These are phyloP conservation scores for Populus nigra DNA, from an alignment of 345 rosid genomes.

Conservation along the genomic window DNA sequence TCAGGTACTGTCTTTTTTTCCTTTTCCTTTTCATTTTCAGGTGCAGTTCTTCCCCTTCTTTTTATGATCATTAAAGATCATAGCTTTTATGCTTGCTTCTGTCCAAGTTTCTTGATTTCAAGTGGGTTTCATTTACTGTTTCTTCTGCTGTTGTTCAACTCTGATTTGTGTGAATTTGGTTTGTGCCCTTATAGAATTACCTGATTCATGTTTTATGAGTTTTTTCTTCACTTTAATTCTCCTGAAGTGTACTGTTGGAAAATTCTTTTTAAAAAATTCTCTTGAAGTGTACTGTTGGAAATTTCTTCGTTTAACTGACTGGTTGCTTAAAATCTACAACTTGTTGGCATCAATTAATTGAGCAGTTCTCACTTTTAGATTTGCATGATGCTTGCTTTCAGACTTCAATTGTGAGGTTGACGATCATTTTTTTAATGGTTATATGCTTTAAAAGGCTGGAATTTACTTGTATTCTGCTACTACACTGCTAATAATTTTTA, in stretches of 20 bases:
- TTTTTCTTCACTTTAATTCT: constrained; percentile 13
- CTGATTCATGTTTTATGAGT: not conserved
- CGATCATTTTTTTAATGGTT: constrained; percentile 6
- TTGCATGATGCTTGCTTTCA: not conserved
- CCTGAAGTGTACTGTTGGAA: not conserved
- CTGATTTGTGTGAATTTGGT: not conserved
- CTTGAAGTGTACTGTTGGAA: not conserved
- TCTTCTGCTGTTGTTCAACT: constrained; percentile 7
- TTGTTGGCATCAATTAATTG: not conserved
- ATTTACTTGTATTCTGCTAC: not conserved
- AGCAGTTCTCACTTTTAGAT: not conserved
- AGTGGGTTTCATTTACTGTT: constrained; percentile 13
- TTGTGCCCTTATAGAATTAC: not conserved
- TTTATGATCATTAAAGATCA: not conserved
- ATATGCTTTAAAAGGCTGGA: not conserved
- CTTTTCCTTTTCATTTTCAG: not conserved
- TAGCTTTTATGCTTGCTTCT: constrained; percentile 13
- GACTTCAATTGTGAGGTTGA: not conserved
- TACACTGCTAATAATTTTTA: not conserved
- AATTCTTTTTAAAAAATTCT: not conserved
- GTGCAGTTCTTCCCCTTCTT: not conserved
- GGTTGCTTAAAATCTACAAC: not conserved
- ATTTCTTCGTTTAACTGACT: not conserved
- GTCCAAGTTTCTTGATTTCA: constrained; percentile 27
- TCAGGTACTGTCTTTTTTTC: not conserved